A percentile compares a stretch with the other conserved stretches of the same genome.
phyloP scores from a whole-genome alignment of 2,329 filamentous ascomycete species.

The Colletotrichum sp. region DNA sequence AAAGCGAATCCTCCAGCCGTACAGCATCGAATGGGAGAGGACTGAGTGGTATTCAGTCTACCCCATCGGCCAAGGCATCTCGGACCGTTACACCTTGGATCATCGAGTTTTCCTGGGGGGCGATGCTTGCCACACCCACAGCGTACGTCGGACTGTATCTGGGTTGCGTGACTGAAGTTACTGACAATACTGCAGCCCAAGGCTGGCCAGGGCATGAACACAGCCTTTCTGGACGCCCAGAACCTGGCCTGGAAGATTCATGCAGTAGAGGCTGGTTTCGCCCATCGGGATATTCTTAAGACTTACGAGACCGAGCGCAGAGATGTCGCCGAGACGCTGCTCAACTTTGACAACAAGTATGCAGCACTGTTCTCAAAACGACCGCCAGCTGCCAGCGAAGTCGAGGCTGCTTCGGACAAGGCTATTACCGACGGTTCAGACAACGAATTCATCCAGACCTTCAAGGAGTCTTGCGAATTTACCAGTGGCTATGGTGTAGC shows the following conservation, averaged over 20 bases:
- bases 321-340: conserved; percentile 80
- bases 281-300: conserved; percentile 73
- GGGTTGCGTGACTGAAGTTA: not conserved
- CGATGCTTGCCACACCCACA: conserved; percentile 82
- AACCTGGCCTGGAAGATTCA: conserved; percentile 98
- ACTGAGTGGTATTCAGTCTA: conserved; percentile 81
- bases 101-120: conserved; percentile 77
- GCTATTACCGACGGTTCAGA: conserved; percentile 48
- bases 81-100: conserved; percentile 70
- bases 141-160: conserved; percentile 50
- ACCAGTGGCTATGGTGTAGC: conserved; percentile 91
- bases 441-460: conserved; percentile 86
- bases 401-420: conserved; percentile 65
- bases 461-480: conserved; percentile 91
- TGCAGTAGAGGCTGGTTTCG: conserved; percentile 84
- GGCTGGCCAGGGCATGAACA: conserved; percentile 83
- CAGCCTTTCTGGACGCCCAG: conserved; percentile 79
- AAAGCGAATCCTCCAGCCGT: conserved; percentile 69
- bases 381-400: conserved; percentile 74
- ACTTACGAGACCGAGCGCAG: conserved; percentile 91
- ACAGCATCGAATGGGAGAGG: conserved; percentile 69
- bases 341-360: conserved; percentile 88
- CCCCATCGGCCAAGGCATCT: conserved; percentile 76
- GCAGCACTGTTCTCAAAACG: conserved; percentile 87
- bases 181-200: conserved; percentile 62